A percentile compares a stretch with the other conserved stretches of the same genome.
Conservation (phyloP, 805 yeast species). For the Cyberlindnera subsufficiens region DNA sequence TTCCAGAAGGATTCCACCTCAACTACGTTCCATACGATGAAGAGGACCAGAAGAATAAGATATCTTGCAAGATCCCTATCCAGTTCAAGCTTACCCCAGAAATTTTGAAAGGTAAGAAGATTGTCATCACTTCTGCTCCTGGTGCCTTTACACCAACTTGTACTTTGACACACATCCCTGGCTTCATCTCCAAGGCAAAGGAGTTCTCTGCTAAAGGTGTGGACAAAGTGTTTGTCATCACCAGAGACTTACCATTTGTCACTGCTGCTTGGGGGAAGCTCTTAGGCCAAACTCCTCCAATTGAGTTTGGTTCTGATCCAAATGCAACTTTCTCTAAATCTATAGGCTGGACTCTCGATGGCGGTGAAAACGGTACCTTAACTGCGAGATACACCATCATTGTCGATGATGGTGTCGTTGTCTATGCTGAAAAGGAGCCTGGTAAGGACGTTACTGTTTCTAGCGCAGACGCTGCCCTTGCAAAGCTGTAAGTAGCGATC, state of each 20-base stretch:
- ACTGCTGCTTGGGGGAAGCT: slow-evolving; percentile 58
- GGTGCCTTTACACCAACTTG: slow-evolving; percentile 89
- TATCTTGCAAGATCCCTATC: slow-evolving; percentile 22
- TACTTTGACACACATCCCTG: slow-evolving; percentile 67
- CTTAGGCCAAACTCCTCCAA: slow-evolving; percentile 28
- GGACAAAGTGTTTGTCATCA: slow-evolving; percentile 51
- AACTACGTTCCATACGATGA: slow-evolving; percentile 23
- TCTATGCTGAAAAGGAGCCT: slow-evolving; percentile 36
- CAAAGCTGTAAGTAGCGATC: slow-evolving; percentile 15
- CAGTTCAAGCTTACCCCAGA: slow-evolving; percentile 21
- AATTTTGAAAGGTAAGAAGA: slow-evolving; percentile 26
- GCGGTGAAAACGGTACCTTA: slow-evolving; percentile 50
- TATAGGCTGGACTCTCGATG: slow-evolving; percentile 54
- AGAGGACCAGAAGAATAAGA: slow-evolving; percentile 21
- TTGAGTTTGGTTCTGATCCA: slow-evolving; percentile 60
- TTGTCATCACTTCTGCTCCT: slow-evolving; percentile 71
- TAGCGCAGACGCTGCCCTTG: slow-evolving; percentile 24
- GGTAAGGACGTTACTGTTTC: slow-evolving; percentile 22
- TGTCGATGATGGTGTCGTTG: slow-evolving; percentile 51
- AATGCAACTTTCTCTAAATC: slow-evolving; percentile 51
- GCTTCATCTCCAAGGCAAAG: slow-evolving; percentile 43
- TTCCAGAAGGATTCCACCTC: slow-evolving; percentile 25
- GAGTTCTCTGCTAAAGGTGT: slow-evolving; percentile 56
- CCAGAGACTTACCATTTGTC: slow-evolving; percentile 71
- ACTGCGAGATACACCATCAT: slow-evolving; percentile 70